phyloP scores from a whole-genome alignment of 164 flowering plant species.

The Amborella trichopoda region DNA sequence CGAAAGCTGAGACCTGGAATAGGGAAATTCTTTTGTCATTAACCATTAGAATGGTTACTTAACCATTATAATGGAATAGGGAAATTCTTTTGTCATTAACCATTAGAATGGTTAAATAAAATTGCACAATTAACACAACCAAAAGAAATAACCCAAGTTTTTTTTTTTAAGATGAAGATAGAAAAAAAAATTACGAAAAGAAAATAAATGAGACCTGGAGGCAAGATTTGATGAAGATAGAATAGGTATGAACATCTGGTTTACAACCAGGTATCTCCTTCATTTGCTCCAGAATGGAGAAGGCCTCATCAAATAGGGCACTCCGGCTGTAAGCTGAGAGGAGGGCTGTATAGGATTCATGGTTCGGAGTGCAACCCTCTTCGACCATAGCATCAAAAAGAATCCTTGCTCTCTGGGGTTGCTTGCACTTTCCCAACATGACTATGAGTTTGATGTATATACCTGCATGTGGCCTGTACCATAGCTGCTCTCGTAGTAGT shows the following conservation, averaged over 20 bases:
- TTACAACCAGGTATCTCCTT: slow-evolving; percentile 43
- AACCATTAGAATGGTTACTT: too few relatives aligned
- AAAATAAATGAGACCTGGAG: too few relatives aligned
- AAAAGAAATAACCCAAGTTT: too few relatives aligned
- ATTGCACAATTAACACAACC: too few relatives aligned
- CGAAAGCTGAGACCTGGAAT: slow-evolving; percentile 50
- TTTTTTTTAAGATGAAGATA: too few relatives aligned
- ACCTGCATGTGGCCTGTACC: slow-evolving; percentile 79
- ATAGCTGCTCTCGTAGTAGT: slow-evolving; percentile 73
- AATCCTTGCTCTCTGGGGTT: slow-evolving; percentile 64
- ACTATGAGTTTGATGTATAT: slow-evolving; percentile 78
- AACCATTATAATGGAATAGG: too few relatives aligned
- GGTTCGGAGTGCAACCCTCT: slow-evolving; percentile 62
- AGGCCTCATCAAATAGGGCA: slow-evolving; percentile 60
- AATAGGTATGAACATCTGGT: slow-evolving; percentile 81
- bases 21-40: too few relatives aligned
- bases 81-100: too few relatives aligned
- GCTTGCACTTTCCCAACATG: slow-evolving; percentile 98
- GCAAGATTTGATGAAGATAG: slow-evolving; percentile 87
- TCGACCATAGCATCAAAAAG: slow-evolving; percentile 75
- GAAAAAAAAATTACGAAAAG: too few relatives aligned
- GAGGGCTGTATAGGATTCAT: slow-evolving; percentile 80
- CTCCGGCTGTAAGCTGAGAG: slow-evolving; percentile 86
- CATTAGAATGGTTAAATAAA: too few relatives aligned
- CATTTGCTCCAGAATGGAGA: slow-evolving; percentile 65